phyloP scores from a whole-genome alignment of 176 grass and related monocot species.

The Puya raimondii region DNA sequence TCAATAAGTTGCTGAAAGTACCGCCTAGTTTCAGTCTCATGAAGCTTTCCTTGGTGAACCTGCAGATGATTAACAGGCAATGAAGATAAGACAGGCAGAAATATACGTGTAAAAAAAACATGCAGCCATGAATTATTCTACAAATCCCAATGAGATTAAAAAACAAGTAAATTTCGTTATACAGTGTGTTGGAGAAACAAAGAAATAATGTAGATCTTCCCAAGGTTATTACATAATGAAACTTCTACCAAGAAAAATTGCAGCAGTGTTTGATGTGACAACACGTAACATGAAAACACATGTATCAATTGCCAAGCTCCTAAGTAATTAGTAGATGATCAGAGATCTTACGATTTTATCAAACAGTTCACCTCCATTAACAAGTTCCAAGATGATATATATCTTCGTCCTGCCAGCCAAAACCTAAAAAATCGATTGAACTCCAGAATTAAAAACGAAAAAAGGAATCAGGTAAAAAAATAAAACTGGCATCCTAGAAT shows the following conservation, averaged over 20 bases:
- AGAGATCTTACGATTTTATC: constrained; percentile 80
- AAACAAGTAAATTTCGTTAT: too few relatives aligned
- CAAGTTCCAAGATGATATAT: constrained; percentile 97
- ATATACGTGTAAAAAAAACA: not conserved
- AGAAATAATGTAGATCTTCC: too few relatives aligned
- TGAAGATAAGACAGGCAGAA: not conserved
- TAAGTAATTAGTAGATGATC: not conserved
- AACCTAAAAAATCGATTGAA: constrained; percentile 48
- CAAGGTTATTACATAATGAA: too few relatives aligned
- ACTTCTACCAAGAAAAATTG: too few relatives aligned
- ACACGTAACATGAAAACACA: not conserved
- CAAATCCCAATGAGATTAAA: too few relatives aligned
- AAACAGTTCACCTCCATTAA: constrained; percentile 86
- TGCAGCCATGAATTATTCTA: not conserved
- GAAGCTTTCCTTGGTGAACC: constrained; percentile 66
- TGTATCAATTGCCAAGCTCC: too few relatives aligned
- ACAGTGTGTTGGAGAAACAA: too few relatives aligned
- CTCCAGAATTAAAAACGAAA: constrained; percentile 3
- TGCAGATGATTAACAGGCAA: constrained; percentile 14
- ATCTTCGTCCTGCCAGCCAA: constrained; percentile 79
- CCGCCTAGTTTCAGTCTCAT: constrained; percentile 59
- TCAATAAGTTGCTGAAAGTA: constrained; percentile 94
- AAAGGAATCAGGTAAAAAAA: not conserved
- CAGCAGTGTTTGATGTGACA: not conserved
- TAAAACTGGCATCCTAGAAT: not conserved